Conservation (phyloP, 1,284 basidiomycete species). For the Fistulina hepatica region DNA sequence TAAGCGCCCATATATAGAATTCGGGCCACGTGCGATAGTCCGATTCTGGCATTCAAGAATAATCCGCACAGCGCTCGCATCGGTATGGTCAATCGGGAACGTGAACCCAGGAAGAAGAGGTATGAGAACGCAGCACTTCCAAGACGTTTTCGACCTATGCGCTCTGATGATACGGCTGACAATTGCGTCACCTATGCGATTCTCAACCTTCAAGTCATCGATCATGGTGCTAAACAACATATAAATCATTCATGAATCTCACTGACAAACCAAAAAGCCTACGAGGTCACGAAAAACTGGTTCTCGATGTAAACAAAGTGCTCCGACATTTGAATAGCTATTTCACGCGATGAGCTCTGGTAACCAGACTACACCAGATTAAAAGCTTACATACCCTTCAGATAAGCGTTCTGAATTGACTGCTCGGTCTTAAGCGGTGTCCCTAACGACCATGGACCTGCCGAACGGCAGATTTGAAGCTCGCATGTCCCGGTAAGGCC, state of each 20-base stretch:
- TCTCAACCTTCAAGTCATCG: conserved; percentile 82
- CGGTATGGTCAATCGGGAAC: conserved; percentile 85
- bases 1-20: conserved; percentile 86
- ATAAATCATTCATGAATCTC: conserved; percentile 4
- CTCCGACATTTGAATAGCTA: conserved; percentile 91
- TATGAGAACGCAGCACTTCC: conserved; percentile 92
- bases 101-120: conserved; percentile 92
- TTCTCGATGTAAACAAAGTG: conserved; percentile 95
- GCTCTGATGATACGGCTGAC: conserved; percentile 89
- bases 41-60: conserved; percentile 92
- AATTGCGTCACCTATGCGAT: conserved; percentile 90
- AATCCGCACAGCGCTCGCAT: conserved; percentile 83
- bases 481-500: conserved; percentile 95
- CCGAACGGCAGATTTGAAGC: conserved; percentile 92
- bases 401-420: conserved; percentile 92
- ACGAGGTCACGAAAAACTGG: conserved; percentile 98
- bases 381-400: conserved; percentile 52
- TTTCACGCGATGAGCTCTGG: conserved; percentile 1
- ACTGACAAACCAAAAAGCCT: conserved; percentile 20
- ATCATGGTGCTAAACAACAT: conserved; percentile 56
- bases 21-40: conserved; percentile 80
- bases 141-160: conserved; percentile 69
- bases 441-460: conserved; percentile 94
- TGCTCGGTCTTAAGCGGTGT: conserved; percentile 80
- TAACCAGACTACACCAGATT: neutral